A percentile compares a stretch with the other conserved stretches of the same genome.
phyloP scores from a whole-genome alignment of 768 basidiomycete genomes.

The Naganishia onofrii region DNA sequence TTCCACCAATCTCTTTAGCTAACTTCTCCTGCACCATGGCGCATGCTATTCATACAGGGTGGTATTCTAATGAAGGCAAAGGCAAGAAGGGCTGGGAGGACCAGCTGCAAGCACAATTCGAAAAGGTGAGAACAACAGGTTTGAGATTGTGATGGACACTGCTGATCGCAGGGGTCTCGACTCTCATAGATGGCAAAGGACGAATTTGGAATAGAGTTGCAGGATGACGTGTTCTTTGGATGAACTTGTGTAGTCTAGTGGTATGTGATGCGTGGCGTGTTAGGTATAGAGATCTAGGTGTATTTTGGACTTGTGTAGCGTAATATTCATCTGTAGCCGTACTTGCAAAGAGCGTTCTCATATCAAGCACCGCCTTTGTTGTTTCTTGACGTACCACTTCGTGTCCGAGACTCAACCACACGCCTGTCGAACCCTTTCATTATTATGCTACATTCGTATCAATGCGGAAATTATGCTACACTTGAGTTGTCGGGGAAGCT shows the following conservation, averaged over 20 bases:
- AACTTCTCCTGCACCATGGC: background rate
- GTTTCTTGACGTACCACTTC: no score
- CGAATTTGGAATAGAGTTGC: slow-evolving; percentile 74
- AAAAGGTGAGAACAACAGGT: slow-evolving; percentile 52
- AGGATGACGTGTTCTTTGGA: slow-evolving; percentile 58
- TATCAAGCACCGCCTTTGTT: background rate
- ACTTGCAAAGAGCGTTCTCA: background rate
- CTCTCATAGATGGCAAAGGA: slow-evolving; percentile 62
- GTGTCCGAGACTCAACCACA: no score
- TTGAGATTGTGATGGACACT: no score
- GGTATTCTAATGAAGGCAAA: slow-evolving; percentile 42
- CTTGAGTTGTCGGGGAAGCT: background rate
- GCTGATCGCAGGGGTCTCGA: background rate
- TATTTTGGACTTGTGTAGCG: background rate
- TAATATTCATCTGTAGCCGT: background rate
- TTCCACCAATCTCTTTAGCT: background rate
- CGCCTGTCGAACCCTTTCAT: no score
- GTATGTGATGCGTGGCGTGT: background rate
- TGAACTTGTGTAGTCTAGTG: slow-evolving; percentile 21
- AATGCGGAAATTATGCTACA: no score
- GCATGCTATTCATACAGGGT: slow-evolving; percentile 53
- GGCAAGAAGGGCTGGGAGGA: slow-evolving; percentile 67
- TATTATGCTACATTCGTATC: no score
- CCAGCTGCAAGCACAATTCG: slow-evolving; percentile 69
- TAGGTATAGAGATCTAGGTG: background rate